Evolutionary conservation across 371 early-diverging fungal species (phyloP).

Genomic region (Apophysomyces sp.): DNA sequence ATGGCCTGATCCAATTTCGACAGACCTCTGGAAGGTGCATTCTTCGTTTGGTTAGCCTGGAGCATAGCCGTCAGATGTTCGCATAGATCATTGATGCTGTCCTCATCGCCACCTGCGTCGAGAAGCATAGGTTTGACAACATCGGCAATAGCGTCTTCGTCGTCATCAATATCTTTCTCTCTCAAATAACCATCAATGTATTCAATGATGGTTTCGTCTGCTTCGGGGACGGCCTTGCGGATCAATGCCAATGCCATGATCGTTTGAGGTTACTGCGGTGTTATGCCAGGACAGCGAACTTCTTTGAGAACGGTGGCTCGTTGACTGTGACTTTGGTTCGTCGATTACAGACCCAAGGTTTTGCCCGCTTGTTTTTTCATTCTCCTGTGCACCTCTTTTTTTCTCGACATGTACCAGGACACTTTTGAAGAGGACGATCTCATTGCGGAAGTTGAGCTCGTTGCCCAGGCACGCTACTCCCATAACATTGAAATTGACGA

Average conservation of each 20-base stretch:
- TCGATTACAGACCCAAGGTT: too few species aligned
- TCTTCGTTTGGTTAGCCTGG: conserved; percentile 30
- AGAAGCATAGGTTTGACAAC: conserved; percentile 85
- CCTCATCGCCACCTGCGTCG: conserved; percentile 72
- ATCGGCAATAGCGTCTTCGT: conserved; percentile 75
- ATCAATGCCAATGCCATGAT: conserved; percentile 50
- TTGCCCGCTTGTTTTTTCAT: too few species aligned
- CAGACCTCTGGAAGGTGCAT: conserved; percentile 20
- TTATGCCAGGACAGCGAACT: too few species aligned
- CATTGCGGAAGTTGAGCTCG: conserved; percentile 82
- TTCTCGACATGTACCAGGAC: conserved; percentile 60
- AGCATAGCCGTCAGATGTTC: conserved; percentile 57
- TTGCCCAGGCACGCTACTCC: conserved; percentile 52
- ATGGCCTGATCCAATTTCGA: conserved; percentile 59
- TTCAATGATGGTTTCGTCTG: conserved; percentile 77
- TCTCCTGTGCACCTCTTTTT: neutral
- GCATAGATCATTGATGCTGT: conserved; percentile 65
- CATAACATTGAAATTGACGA: conserved; percentile 57
- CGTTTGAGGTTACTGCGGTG: neutral
- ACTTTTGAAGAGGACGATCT: conserved; percentile 78
- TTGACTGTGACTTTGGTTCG: too few species aligned
- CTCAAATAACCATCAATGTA: conserved; percentile 84
- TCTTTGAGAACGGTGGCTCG: too few species aligned
- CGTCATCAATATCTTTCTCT: conserved; percentile 69
- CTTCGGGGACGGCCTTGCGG: conserved; percentile 65